Evolutionary conservation across 352 stramenopile species (phyloP), one percentile per base, ranked within the genome.

Genomic region (Phytophthora kernoviae): DNA sequence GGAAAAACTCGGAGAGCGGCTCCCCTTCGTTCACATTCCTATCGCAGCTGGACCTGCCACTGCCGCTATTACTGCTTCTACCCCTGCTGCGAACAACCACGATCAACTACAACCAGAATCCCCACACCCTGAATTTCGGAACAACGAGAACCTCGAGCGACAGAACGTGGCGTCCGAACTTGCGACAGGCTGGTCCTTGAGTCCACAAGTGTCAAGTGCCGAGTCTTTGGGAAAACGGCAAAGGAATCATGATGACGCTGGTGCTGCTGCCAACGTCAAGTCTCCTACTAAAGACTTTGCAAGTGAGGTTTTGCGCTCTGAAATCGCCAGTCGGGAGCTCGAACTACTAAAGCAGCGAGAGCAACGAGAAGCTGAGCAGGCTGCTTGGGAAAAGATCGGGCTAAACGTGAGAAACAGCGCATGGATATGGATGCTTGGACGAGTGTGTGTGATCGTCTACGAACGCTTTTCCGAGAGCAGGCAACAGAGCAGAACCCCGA

Each of bases 381-480:
- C 58, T 39, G 42, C n/a, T 7, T 73, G 64, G 63, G 68, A 77
- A 34, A 77, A 73, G 63, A 73, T 24, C 64, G 68, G 22, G 24
- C 41, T 10, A 2, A 57, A 47, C 42, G 54, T 9, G 68, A 73
- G 27, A 70, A 73, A 27, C 58, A 77, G 37, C 68, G 64, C 9
- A 70, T 70, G 58, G 64, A 73, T 49, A 64, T 73, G 54, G 64
- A 77, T 44, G 42, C 63, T 18, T 77, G 68, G 68, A 68, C 55
- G 10, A 61, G 66, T 27, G 68, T 77, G 17, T 77, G 68, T 20
- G 68, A 73, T 62, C 68, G 68, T 36, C 47, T 77, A 11, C 63
- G 63, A n/a, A 37, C 46, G 17, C 63, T 77, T 11, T 67, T 65
- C 48, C 58, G 68, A 56, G 68, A 77, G 36, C 59, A 54, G 46